Evolutionary conservation across 2,329 filamentous ascomycete species (phyloP).

Genomic region (Ambrosiella cleistominuta): DNA sequence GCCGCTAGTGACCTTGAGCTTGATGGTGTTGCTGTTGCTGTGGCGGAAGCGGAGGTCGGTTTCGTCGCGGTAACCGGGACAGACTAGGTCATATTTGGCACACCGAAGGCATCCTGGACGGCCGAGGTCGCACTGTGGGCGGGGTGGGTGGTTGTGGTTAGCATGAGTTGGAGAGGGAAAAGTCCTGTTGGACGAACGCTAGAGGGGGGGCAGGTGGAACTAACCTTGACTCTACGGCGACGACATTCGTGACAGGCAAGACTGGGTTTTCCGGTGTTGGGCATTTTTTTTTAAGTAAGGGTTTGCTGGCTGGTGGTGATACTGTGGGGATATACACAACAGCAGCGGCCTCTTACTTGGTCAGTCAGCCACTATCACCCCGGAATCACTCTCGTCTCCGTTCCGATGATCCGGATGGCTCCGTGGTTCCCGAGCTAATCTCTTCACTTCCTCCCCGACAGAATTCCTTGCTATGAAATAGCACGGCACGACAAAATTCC

Average conservation of each 20-base stretch:
- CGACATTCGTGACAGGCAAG: conserved; percentile 12
- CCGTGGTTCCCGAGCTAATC: too few relatives aligned
- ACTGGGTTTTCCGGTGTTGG: conserved; percentile 12
- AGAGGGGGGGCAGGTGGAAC: neutral
- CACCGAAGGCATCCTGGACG: conserved; percentile 12
- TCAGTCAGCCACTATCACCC: too few relatives aligned
- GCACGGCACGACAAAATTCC: neutral
- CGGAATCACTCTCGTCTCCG: too few relatives aligned
- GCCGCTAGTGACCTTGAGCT: conserved; percentile 1
- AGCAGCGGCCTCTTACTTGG: too few relatives aligned
- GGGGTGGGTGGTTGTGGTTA: neutral
- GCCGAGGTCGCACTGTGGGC: conserved; percentile 10
- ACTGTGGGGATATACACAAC: neutral
- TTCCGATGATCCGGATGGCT: too few relatives aligned
- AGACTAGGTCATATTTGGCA: conserved; percentile 8
- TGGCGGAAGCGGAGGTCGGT: conserved; percentile 13
- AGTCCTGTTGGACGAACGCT: neutral
- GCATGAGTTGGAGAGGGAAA: neutral
- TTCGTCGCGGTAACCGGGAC: conserved; percentile 12
- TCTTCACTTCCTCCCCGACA: too few relatives aligned
- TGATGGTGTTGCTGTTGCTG: conserved; percentile 12
- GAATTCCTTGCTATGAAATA: too few relatives aligned
- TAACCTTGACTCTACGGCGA: conserved; percentile 11
- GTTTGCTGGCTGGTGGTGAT: neutral
- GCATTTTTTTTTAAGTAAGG: neutral